Percentiles rank a stretch among this genome's conserved stretches.
Conservation (phyloP, 2,329 filamentous ascomycete genomes). For the Colletotrichum aenigma region DNA sequence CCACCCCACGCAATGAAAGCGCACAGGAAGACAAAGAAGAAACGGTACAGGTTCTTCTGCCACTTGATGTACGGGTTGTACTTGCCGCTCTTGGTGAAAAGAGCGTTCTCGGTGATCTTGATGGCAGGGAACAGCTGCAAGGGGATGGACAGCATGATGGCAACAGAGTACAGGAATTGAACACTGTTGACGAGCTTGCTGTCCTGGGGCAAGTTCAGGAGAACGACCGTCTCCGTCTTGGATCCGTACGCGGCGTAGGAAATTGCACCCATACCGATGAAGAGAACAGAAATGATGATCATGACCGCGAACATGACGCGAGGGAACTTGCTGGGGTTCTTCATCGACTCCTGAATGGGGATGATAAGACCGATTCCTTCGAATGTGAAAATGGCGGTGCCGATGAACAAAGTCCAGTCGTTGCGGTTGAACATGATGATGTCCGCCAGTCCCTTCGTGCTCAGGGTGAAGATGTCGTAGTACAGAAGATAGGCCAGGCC, state of each 20-base stretch:
- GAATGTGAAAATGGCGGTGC: conserved; percentile 91
- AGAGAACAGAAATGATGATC: conserved; percentile 92
- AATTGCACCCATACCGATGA: conserved; percentile 88
- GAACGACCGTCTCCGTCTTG: conserved; percentile 92
- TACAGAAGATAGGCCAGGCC: conserved; percentile 95
- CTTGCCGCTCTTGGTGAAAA: conserved; percentile 94
- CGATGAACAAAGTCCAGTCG: conserved; percentile 97
- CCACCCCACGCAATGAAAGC: conserved; percentile 90
- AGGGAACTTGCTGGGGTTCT: conserved; percentile 87
- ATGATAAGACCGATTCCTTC: conserved; percentile 80
- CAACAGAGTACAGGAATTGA: conserved; percentile 95
- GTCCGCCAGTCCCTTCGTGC: conserved; percentile 77
- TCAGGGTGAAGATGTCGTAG: conserved; percentile 88
- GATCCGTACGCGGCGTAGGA: conserved; percentile 97
- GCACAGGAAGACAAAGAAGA: conserved; percentile 88
- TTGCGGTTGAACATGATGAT: conserved; percentile 89
- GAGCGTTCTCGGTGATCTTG: conserved; percentile 90
- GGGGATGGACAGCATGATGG: conserved; percentile 94
- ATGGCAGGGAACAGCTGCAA: conserved; percentile 98
- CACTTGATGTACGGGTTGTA: conserved; percentile 99
- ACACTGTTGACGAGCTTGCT: conserved; percentile 94
- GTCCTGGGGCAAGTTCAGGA: conserved; percentile 95
- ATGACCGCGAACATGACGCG: conserved; percentile 88
- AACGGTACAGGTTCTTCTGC: conserved; percentile 98
- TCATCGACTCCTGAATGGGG: conserved; percentile 81